These are phyloP conservation scores for Zalerion maritima DNA, from an alignment of 495 filamentous ascomycete genomes.

Conservation along the genomic window DNA sequence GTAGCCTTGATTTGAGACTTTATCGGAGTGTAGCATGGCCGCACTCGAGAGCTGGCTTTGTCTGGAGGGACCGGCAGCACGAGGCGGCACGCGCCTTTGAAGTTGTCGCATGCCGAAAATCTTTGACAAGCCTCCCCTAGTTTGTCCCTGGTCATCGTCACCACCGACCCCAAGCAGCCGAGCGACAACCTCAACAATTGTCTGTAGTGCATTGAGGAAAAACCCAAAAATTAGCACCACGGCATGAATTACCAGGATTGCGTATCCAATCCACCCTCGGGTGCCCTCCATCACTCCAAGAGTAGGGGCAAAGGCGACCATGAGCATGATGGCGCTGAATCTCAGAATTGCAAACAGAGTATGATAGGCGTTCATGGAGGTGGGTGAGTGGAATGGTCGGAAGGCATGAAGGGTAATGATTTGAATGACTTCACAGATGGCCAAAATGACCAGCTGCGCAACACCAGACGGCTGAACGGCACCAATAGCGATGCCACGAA, in stretches of 20 bases:
- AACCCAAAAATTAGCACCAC: constrained; percentile 85
- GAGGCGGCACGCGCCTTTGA: constrained; percentile 54
- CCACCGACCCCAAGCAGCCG: constrained; percentile 67
- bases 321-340: constrained; percentile 65
- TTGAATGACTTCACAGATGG: constrained; percentile 84
- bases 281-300: constrained; percentile 59
- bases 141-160: constrained; percentile 51
- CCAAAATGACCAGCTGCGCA: constrained; percentile 79
- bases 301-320: constrained; percentile 74
- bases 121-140: constrained; percentile 77
- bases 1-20: constrained; percentile 51
- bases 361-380: constrained; percentile 97
- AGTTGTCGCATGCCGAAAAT: constrained; percentile 90
- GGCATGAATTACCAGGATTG: constrained; percentile 75
- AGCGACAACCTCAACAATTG: constrained; percentile 72
- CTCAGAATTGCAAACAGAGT: constrained; percentile 67
- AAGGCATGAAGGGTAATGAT: constrained; percentile 82
- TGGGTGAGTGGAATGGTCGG: constrained; percentile 74
- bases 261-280: constrained; percentile 90
- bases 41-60: constrained; percentile 69
- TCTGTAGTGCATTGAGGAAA: constrained; percentile 82
- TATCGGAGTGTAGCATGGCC: constrained; percentile 57
- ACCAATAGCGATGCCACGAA: constrained; percentile 82
- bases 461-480: constrained; percentile 87
- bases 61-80: constrained; percentile 39